phyloP scores from a whole-genome alignment of 371 early-diverging fungal genomes.

The Mortierella sp. region DNA sequence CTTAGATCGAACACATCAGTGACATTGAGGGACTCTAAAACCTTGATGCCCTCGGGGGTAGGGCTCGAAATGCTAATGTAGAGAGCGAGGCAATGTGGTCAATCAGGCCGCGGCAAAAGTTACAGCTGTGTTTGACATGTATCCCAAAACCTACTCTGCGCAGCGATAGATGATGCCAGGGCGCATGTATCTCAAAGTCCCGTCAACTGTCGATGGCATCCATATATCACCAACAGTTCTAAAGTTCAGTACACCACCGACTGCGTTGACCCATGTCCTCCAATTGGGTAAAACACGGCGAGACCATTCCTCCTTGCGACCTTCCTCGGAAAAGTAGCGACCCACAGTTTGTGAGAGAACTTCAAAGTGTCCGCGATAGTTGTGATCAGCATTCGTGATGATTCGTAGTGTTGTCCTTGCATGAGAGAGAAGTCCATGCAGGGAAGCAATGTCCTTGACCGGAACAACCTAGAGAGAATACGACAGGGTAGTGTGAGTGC shows the following conservation, averaged over 20 bases:
- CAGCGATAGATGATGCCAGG: constrained; percentile 50
- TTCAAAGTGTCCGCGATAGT: constrained; percentile 59
- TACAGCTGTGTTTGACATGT: too few species aligned
- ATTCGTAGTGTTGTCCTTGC: constrained; percentile 61
- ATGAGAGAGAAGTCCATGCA: constrained; percentile 58
- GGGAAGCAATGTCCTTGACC: constrained; percentile 63
- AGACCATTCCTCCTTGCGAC: constrained; percentile 44
- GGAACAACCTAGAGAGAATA: constrained; percentile 60
- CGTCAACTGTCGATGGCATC: constrained; percentile 38
- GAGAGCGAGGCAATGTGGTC: not conserved
- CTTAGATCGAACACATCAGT: constrained; percentile 66
- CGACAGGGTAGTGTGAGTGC: not conserved
- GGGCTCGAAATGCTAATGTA: constrained; percentile 56
- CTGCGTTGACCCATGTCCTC: constrained; percentile 55
- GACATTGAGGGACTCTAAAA: constrained; percentile 59
- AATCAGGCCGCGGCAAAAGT: too few species aligned
- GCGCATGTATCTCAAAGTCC: constrained; percentile 36
- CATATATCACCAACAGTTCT: constrained; percentile 64
- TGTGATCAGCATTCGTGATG: constrained; percentile 67
- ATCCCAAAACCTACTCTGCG: constrained; percentile 51
- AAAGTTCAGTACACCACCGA: constrained; percentile 69
- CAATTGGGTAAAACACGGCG: constrained; percentile 44
- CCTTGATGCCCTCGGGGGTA: constrained; percentile 59
- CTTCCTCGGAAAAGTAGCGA: constrained; percentile 54
- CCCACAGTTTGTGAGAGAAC: constrained; percentile 56